Evolutionary conservation across 176 grass and related monocot genomes (phyloP), one percentile per base, ranked within the genome.

Genomic region (Poa annua): DNA sequence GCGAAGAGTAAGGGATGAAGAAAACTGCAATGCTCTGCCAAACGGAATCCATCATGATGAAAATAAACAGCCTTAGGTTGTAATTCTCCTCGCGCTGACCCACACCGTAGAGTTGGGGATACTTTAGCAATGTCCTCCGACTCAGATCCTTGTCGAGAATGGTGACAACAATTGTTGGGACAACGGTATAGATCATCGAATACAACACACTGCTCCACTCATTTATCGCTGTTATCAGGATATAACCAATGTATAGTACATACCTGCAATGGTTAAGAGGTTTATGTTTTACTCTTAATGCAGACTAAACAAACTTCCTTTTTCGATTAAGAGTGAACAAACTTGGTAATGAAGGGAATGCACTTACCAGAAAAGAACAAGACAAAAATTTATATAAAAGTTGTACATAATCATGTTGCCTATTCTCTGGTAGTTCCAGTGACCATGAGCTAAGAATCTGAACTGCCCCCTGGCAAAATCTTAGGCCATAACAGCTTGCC

Each of bases 361-460:
- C 61, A 61, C 80, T 92, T 85, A 98, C 96, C 96, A 96, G 88
- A 99, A 99, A 77, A 99, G 89, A 29, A 99, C 87, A 96, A 99
- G 61, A 99, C 96, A 74, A 90, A 99, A 71, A 86, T 99, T 99
- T 82, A 93, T 94, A 77, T 99, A 99, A 52, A 99, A 99, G 52
- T 99, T 99, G 72, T 99, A 99, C 35, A 99, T 75, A 59, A 99
- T 99, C 96, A 99, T 99, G 83, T 99, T 96, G 16, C 85, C 83
- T 89, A 99, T 99, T 64, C 93, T 93, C 76, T 99, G 96, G 85
- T 98, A 98, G 87, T 98, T 98, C 96, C 96, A 98, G 84, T 98
- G 96, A 11, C 96, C 96, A 90, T 98, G 96, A 67, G 95, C 96
- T 64, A 98, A 84, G 78, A 98, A 98, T 81, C 96, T 86, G 82